Conservation (phyloP, 768 basidiomycete genomes). For the Lactarius quietus region DNA sequence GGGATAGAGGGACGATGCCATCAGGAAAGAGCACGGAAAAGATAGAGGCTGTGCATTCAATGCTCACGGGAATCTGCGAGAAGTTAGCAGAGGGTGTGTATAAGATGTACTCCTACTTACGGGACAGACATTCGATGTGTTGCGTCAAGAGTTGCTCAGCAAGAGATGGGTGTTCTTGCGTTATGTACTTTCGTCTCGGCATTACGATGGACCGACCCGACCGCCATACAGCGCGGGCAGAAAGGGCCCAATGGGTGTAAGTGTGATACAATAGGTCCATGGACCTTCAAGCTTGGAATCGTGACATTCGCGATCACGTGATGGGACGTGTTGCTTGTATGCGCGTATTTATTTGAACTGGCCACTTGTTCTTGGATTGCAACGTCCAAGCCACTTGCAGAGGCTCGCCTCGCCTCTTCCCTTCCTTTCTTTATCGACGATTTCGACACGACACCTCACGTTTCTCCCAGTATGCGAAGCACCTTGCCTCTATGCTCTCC, state of each 20-base stretch:
- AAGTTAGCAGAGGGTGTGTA: background rate
- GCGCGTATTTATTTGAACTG: slow-evolving; percentile 18
- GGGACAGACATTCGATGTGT: slow-evolving; percentile 1
- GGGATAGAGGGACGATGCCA: background rate
- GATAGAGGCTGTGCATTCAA: background rate
- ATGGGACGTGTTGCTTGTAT: slow-evolving; percentile 17
- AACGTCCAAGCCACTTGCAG: background rate
- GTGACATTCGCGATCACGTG: slow-evolving; percentile 20
- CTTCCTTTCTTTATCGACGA: background rate
- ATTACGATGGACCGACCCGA: background rate
- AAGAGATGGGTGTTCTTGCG: too few species aligned
- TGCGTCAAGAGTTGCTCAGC: background rate
- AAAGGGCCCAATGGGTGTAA: background rate
- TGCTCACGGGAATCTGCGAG: slow-evolving; percentile 17
- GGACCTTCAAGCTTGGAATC: too few species aligned
- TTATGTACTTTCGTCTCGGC: background rate
- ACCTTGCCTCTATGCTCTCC: slow-evolving; percentile 20
- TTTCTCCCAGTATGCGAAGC: slow-evolving; percentile 14
- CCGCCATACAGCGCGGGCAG: background rate
- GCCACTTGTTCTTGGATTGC: background rate
- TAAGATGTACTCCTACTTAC: slow-evolving; percentile 1
- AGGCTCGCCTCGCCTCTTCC: background rate
- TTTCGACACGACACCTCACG: slow-evolving; percentile 19
- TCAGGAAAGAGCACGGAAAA: background rate
- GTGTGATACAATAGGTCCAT: background rate